Evolutionary conservation across 192 early-diverging fungal genomes (phyloP), one percentile per base, ranked within the genome.

Genomic region (Rhizoclosmatium globosum): DNA sequence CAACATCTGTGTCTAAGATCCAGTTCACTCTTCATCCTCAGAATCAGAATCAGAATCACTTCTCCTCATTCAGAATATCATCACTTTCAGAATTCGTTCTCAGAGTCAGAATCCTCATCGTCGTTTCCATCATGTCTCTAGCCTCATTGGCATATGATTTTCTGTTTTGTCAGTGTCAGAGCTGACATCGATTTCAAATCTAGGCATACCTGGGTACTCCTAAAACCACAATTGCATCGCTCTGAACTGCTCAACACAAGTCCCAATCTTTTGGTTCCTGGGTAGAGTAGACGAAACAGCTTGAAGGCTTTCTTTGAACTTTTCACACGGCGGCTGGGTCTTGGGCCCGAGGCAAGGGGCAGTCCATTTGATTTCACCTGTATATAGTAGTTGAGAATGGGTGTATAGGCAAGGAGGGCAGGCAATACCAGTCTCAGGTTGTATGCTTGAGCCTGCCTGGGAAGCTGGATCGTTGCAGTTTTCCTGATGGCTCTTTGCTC

Each of bases 271-370:
- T 97, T 44, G 97, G 98, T 65, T 98, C 97, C 48, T 91, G 92
- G 47, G 88, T 93, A 2, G 95, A 96, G 78, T 94, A 95, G 39
- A 98, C 95, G 91, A 98, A 99, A 82, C 98, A 99, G 6, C 95
- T n/a, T 95, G 75, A 99, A 99, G 17, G 97, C 96, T 4, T n/a
- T 89, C 92, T 81, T 98, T 98, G 89, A 99, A 99, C 73, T 91
- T 84, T 74, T 98, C 97, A 82, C 98, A 99, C n/a, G 98, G 94
- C 15, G 95, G 95, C 42, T 95, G 88, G 11, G 95, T 95, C 98
- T 99, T 46, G 91, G 92, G 47, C 93, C n/a, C 96, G 4, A 99
- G 81, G 80, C 98, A 74, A n/a, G 96, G n/a, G 96, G 74, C 96
- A 96, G 83, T 96, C 96, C 95, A 98, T 88, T 97, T 96, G 85